Base-by-base conservation (phyloP, 1,284 basidiomycete species). In the Papiliotrema nemorosa region DNA sequence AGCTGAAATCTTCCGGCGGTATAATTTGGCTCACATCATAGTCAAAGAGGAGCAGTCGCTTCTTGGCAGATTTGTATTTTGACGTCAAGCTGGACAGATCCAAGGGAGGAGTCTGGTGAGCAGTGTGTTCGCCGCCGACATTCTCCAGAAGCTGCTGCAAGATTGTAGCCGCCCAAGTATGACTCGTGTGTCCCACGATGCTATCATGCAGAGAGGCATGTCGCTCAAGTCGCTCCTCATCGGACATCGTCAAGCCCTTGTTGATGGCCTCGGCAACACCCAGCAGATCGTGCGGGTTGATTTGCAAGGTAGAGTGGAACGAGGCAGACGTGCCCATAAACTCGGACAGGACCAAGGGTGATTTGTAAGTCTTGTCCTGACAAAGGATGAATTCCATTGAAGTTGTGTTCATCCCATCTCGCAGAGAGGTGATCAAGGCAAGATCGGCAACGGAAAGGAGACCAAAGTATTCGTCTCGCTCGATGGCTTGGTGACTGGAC, bases 381-480 rank as follows among this genome's bases (percentile, higher is more conserved):
- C 91, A 92, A 55, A 97, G 86, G 42, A 96, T 88, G 75, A 90
- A 97, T 76, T 97, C 94, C 93, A 97, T 97, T 44, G 84, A 86
- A 0, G 92, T 97, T 9, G 96, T 97, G 80, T 98, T 97, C 94
- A 98, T 97, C 9, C 94, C 94, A 68, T 98, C 94, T 26, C 94
- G 84, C 6, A 97, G 81, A 0, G 91, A 91, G 0, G 94, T 98
- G 74, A 97, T 96, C 24, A 98, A 85, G 7, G 88, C 93, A 21
- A 98, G 81, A 73, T 97, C 94, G 12, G 94, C 94, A 0, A 92
- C 92, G 25, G 85, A 87, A 20, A 98, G 80, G n/a, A 98, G 81
- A 1, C 91, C 94, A 76, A 97, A 97, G 77, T 97, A 98, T 75
- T 98, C 94, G 75, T 97, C 91, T 72, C 90, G 89, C 71, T 96